Evolutionary conservation across 2,329 filamentous ascomycete species (phyloP).

Genomic region (Cryphonectria parasitica): DNA sequence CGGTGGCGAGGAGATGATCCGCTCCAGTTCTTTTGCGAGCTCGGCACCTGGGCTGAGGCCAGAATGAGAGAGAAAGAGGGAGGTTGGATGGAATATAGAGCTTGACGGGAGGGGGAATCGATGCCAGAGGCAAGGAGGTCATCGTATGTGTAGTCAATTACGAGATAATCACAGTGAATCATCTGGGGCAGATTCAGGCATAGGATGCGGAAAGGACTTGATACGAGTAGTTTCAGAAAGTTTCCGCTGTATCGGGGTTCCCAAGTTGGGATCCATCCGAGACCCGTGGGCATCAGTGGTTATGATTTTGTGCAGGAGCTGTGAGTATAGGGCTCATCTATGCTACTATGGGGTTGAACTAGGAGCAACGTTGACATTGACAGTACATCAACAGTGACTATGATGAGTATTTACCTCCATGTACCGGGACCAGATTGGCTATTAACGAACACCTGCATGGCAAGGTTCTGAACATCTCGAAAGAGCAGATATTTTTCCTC

Average conservation of each 20-base stretch:
- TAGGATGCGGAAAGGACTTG: background rate
- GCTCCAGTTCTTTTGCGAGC: slow-evolving; percentile 24
- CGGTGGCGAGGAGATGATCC: slow-evolving; percentile 28
- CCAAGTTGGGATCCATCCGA: background rate
- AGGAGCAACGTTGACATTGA: too few relatives aligned
- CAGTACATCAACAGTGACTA: too few relatives aligned
- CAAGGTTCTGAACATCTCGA: too few relatives aligned
- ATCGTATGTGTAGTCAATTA: too few relatives aligned
- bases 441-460: too few relatives aligned
- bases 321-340: background rate
- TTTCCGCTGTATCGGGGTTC: background rate
- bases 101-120: background rate
- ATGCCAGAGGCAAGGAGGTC: background rate
- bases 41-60: slow-evolving; percentile 28
- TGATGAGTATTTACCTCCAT: too few relatives aligned
- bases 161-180: background rate
- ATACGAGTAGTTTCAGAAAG: background rate
- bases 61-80: slow-evolving; percentile 9
- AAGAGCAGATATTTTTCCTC: background rate
- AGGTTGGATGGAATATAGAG: background rate
- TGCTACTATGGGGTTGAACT: too few relatives aligned
- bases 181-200: background rate
- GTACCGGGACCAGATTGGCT: too few relatives aligned
- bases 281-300: background rate
- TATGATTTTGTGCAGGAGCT: background rate